Conservation (phyloP, 345 rosid species). For the Iberis pinnata region DNA sequence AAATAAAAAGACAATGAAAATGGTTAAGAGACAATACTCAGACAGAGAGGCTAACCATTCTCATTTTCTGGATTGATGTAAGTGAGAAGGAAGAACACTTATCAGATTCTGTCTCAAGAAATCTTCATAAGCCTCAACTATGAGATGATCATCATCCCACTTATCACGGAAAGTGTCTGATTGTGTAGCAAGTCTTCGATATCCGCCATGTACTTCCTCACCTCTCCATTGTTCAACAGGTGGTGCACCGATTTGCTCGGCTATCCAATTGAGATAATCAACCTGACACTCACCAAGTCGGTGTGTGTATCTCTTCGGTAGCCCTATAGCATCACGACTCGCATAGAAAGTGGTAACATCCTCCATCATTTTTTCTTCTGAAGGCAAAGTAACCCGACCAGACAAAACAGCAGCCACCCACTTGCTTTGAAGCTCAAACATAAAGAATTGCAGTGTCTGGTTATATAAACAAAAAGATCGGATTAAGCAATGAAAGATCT, state of each 20-base stretch:
- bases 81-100: slow-evolving; percentile 18
- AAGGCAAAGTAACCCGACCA: slow-evolving; percentile 11
- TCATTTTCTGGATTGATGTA: slow-evolving; percentile 6
- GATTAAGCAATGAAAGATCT: not conserved
- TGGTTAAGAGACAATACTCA: not conserved
- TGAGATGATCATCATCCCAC: slow-evolving; percentile 51
- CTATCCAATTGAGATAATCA: slow-evolving; percentile 57
- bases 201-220: slow-evolving; percentile 22
- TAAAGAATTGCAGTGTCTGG: slow-evolving; percentile 23
- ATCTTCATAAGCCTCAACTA: slow-evolving; percentile 42
- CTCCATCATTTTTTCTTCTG: slow-evolving; percentile 27
- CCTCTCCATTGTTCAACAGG: slow-evolving; percentile 48
- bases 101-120: slow-evolving; percentile 30
- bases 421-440: slow-evolving; percentile 33
- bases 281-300: slow-evolving; percentile 16
- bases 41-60: not conserved
- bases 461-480: not conserved
- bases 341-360: slow-evolving; percentile 46
- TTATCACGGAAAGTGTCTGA: slow-evolving; percentile 51
- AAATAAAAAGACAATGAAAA: slow-evolving; percentile 6
- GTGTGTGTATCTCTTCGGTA: slow-evolving; percentile 68
- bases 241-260: slow-evolving; percentile 33
- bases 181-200: not conserved
- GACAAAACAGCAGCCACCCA: slow-evolving; percentile 35
- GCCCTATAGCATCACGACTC: slow-evolving; percentile 39